A percentile compares a stretch with the other conserved stretches of the same genome.
Conservation (phyloP, 192 early-diverging fungal genomes). For the Rhizophagus clarus region DNA sequence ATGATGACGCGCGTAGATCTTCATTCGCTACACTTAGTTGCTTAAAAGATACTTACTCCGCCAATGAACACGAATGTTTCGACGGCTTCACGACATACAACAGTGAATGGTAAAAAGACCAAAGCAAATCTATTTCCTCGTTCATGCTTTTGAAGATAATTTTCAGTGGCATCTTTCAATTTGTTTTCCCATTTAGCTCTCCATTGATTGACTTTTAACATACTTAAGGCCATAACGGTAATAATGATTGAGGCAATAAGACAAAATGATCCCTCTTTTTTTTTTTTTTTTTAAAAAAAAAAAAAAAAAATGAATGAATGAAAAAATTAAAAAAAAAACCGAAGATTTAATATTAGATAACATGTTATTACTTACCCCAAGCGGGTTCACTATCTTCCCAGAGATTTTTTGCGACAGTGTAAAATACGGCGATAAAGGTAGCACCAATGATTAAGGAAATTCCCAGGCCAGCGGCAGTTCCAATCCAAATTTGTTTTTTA, state of each 20-base stretch:
- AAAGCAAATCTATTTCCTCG: constrained; percentile 64
- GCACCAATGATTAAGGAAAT: constrained; percentile 72
- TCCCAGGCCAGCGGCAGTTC: constrained; percentile 63
- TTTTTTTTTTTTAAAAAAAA: constrained; percentile 27
- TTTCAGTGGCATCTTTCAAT: constrained; percentile 52
- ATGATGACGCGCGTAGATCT: not conserved
- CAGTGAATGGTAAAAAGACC: constrained; percentile 82
- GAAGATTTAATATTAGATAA: not conserved
- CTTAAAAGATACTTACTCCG: constrained; percentile 59
- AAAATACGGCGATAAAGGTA: constrained; percentile 78
- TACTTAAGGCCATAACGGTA: constrained; percentile 79
- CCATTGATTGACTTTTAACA: constrained; percentile 73
- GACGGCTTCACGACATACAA: constrained; percentile 84
- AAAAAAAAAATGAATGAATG: constrained; percentile 1
- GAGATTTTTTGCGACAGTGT: constrained; percentile 46
- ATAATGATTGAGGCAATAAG: constrained; percentile 80
- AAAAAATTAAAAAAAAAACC: not conserved
- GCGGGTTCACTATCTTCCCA: constrained; percentile 34
- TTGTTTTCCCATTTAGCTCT: constrained; percentile 79
- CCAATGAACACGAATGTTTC: constrained; percentile 91
- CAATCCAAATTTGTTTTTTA: constrained; percentile 76
- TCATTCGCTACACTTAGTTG: not conserved
- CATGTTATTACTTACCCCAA: constrained; percentile 8
- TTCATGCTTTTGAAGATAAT: constrained; percentile 40
- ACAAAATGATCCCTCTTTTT: constrained; percentile 74